Evolutionary conservation across 768 basidiomycete genomes (phyloP).

Genomic region (Suillus alpinus): DNA sequence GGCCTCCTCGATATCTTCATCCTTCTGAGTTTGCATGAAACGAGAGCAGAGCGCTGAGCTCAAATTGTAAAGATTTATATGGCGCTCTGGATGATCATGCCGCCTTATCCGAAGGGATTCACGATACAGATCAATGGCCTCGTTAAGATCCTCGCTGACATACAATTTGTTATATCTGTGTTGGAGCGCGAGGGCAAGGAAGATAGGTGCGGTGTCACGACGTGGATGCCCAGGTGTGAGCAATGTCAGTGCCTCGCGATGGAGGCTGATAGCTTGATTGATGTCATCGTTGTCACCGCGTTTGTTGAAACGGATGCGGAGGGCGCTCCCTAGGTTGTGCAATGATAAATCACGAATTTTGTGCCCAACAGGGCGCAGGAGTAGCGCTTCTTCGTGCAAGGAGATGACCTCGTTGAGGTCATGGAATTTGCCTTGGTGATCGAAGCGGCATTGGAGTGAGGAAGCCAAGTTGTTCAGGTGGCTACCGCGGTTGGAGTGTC

Average conservation of each 20-base stretch:
- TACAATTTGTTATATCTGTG: conserved; percentile 9
- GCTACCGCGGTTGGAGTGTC: conserved; percentile 2
- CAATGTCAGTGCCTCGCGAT: conserved; percentile 8
- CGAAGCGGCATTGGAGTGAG: conserved; percentile 9
- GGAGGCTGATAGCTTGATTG: conserved; percentile 6
- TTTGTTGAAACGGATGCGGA: conserved; percentile 14
- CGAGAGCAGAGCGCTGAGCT: conserved; percentile 15
- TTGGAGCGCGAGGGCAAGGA: conserved; percentile 12
- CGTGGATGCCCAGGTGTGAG: conserved; percentile 5
- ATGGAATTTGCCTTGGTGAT: conserved; percentile 1
- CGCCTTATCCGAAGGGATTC: conserved; percentile 7
- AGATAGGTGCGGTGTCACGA: conserved; percentile 4
- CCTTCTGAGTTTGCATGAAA: conserved; percentile 5
- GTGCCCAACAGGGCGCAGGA: neutral
- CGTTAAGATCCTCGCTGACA: conserved; percentile 14
- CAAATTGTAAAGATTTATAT: conserved; percentile 3
- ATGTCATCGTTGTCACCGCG: conserved; percentile 14
- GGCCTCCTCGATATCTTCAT: conserved; percentile 24
- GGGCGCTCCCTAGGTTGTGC: conserved; percentile 14
- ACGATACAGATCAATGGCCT: conserved; percentile 13
- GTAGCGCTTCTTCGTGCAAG: neutral
- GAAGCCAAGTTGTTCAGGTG: conserved; percentile 10
- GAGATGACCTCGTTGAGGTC: neutral
- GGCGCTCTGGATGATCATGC: conserved; percentile 8
- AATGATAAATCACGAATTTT: conserved; percentile 4